These are phyloP conservation scores for Russula dissimulans DNA, from an alignment of 768 basidiomycete species.

Conservation along the genomic window DNA sequence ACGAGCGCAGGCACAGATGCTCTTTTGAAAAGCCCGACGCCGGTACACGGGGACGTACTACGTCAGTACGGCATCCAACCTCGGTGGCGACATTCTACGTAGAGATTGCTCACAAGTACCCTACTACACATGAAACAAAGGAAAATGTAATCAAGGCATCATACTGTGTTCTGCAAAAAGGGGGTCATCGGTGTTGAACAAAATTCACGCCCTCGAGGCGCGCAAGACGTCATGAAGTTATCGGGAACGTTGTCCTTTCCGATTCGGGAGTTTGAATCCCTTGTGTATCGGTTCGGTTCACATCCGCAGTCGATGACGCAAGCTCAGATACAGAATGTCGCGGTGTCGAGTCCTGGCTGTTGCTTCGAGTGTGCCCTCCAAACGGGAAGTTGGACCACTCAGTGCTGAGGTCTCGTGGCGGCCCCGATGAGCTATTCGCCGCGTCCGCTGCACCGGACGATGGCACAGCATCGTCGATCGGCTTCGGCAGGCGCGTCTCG, in stretches of 20 bases:
- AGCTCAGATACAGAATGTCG: conserved; percentile 32
- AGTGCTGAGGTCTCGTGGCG: conserved; percentile 25
- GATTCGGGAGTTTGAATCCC: conserved; percentile 27
- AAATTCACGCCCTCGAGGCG: neutral
- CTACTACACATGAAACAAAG: neutral
- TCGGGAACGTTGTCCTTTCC: conserved; percentile 24
- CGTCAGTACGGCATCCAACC: conserved; percentile 55
- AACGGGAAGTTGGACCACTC: conserved; percentile 36
- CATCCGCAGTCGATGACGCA: conserved; percentile 19
- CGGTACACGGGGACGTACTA: conserved; percentile 42
- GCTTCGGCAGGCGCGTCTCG: conserved; percentile 35
- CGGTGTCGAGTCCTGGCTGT: conserved; percentile 38
- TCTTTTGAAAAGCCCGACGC: conserved; percentile 81
- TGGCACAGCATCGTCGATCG: neutral
- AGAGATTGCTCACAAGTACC: conserved; percentile 1
- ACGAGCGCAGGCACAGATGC: conserved; percentile 74
- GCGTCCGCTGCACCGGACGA: neutral
- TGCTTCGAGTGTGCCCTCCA: conserved; percentile 30
- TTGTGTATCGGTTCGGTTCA: conserved; percentile 19
- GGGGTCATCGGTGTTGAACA: neutral
- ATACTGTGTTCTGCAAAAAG: neutral
- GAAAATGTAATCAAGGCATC: neutral
- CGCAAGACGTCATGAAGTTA: conserved; percentile 19
- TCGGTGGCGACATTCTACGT: conserved; percentile 8
- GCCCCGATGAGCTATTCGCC: conserved; percentile 3